phyloP scores from a whole-genome alignment of 1,139 yeast species.

The Suhomyces bokatorum region DNA sequence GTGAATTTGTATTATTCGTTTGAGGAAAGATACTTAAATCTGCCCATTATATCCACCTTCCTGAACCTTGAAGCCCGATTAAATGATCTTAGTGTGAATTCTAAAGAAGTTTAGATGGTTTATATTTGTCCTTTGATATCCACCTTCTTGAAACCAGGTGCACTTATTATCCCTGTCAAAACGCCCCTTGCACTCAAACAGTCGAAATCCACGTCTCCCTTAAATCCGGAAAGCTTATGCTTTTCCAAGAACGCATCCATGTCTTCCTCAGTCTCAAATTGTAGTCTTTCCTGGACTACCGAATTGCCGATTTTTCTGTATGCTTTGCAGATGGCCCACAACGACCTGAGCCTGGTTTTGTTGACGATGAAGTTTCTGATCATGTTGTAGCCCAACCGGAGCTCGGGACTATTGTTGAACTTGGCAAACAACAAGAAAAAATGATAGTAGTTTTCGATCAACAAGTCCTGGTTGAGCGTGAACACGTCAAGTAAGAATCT shows the following conservation, averaged over 20 bases:
- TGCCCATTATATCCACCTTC: no score
- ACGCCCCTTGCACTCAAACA: constrained; percentile 48
- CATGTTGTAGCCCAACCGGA: constrained; percentile 29
- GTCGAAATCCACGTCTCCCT: constrained; percentile 35
- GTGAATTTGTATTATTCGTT: no score
- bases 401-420: constrained; percentile 18
- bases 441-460: constrained; percentile 51
- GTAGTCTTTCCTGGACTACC: constrained; percentile 50
- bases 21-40: no score
- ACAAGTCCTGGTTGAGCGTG: constrained; percentile 12
- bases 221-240: constrained; percentile 39
- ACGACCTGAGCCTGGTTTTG: constrained; percentile 61
- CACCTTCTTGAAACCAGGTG: constrained; percentile 57
- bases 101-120: no score
- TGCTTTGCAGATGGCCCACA: constrained; percentile 58
- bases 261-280: constrained; percentile 36
- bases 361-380: constrained; percentile 44
- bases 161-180: constrained; percentile 43
- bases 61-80: no score
- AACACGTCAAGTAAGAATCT: constrained; percentile 13
- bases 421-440: constrained; percentile 39
- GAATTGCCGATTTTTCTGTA: constrained; percentile 56
- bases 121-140: constrained; percentile 89
- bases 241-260: constrained; percentile 39
- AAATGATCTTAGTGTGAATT: no score